phyloP scores from a whole-genome alignment of 176 grass and related monocot species.

The Elaeis guineensis region DNA sequence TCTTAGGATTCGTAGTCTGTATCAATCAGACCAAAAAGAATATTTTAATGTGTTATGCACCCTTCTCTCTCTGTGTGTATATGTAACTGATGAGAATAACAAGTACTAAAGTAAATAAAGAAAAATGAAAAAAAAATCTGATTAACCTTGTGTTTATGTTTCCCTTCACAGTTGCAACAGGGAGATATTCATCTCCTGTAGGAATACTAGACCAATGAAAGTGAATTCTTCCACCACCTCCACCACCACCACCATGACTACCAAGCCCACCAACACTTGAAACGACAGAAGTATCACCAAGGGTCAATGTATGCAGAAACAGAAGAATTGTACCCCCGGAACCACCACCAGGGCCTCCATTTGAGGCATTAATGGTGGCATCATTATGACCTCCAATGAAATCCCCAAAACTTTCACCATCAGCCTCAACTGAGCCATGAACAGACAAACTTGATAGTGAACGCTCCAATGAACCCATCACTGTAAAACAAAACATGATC shows the following conservation, averaged over 20 bases:
- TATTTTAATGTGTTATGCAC: no score
- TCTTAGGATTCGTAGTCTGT: no score
- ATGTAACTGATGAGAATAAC: no score
- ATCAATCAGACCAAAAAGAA: no score
- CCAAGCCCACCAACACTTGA: slow-evolving; percentile 78
- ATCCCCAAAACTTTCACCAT: slow-evolving; percentile 54
- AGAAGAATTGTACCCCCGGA: slow-evolving; percentile 96
- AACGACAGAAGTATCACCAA: slow-evolving; percentile 58
- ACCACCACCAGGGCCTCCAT: slow-evolving; percentile 83
- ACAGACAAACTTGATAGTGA: slow-evolving; percentile 55
- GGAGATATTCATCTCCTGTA: slow-evolving; percentile 87
- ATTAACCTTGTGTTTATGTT: slow-evolving; percentile 71
- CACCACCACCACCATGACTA: slow-evolving; percentile 57
- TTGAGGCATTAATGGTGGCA: slow-evolving; percentile 30
- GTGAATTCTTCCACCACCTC: slow-evolving; percentile 84
- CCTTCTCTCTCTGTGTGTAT: no score
- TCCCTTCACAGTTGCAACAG: slow-evolving; percentile 79
- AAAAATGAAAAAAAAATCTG: slow-evolving; percentile 20
- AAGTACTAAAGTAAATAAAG: not conserved
- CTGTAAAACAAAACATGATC: slow-evolving; percentile 30
- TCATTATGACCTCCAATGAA: not conserved
- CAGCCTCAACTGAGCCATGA: slow-evolving; percentile 76
- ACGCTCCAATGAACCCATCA: slow-evolving; percentile 93
- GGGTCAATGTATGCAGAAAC: slow-evolving; percentile 62
- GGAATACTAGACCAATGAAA: slow-evolving; percentile 94